Percentiles rank a stretch among this genome's conserved stretches.
These are phyloP conservation scores for Stropharia rugosoannulata DNA, from an alignment of 768 basidiomycete genomes.

Conservation along the genomic window DNA sequence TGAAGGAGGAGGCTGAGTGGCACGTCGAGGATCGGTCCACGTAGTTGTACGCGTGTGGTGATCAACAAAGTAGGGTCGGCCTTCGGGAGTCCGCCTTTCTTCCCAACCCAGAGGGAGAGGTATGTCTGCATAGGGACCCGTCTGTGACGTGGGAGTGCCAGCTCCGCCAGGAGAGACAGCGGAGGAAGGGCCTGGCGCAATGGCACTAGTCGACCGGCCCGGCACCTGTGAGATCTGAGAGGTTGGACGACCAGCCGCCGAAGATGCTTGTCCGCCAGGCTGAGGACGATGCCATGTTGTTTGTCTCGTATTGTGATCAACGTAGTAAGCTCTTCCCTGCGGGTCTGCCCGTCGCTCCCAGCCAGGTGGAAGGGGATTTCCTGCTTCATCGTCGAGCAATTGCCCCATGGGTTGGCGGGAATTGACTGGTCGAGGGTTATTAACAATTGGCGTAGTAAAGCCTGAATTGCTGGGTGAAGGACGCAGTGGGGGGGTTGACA, in stretches of 20 bases:
- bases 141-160: constrained; percentile 26
- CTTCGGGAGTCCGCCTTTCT: constrained; percentile 87
- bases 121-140: constrained; percentile 52
- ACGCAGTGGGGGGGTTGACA: constrained; percentile 18
- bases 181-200: constrained; percentile 17
- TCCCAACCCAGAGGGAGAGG: constrained; percentile 92
- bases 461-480: constrained; percentile 26
- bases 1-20: constrained; percentile 47
- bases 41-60: constrained; percentile 88
- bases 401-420: constrained; percentile 25
- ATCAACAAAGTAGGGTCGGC: constrained; percentile 63
- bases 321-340: constrained; percentile 76
- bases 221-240: constrained; percentile 24
- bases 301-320: constrained; percentile 80
- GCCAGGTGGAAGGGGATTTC: constrained; percentile 66
- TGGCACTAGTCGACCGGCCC: constrained; percentile 24
- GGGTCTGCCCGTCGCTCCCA: constrained; percentile 84
- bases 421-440: constrained; percentile 13
- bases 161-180: constrained; percentile 15
- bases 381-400: constrained; percentile 54
- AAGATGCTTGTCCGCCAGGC: constrained; percentile 17
- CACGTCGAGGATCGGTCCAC: constrained; percentile 84
- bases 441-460: constrained; percentile 18
- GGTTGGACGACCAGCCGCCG: constrained; percentile 23
- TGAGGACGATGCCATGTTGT: constrained; percentile 78